These are phyloP conservation scores for Neurospora sp. DNA, from an alignment of 495 filamentous ascomycete genomes.

Conservation along the genomic window DNA sequence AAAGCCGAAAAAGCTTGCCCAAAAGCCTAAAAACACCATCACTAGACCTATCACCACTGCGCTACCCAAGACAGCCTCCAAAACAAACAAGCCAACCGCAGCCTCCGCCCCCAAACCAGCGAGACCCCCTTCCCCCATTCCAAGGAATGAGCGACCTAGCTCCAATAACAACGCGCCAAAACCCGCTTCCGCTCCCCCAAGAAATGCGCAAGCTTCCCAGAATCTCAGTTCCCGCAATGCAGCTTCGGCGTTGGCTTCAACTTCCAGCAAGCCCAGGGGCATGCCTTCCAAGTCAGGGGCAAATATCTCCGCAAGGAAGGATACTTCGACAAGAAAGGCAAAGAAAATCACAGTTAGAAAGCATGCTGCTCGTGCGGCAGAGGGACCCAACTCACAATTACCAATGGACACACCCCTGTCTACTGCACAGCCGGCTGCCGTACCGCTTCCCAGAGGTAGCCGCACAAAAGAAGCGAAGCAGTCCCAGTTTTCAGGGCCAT, in stretches of 20 bases:
- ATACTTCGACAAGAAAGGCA: neutral
- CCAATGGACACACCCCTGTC: neutral
- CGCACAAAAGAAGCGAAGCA: neutral
- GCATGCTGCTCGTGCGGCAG: fast-evolving
- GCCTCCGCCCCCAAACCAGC: neutral
- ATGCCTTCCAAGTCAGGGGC: neutral
- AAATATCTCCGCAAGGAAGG: fast-evolving
- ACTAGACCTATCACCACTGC: neutral
- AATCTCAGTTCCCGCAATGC: neutral
- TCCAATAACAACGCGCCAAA: neutral
- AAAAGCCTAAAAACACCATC: too few relatives aligned
- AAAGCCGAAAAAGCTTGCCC: too few relatives aligned
- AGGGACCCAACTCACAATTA: neutral
- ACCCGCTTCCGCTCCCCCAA: neutral
- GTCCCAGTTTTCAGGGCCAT: too few relatives aligned
- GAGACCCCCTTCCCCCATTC: neutral
- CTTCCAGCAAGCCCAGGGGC: neutral
- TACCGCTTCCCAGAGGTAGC: too few relatives aligned
- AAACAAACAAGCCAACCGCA: neutral
- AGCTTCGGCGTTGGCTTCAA: neutral
- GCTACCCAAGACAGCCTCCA: neutral
- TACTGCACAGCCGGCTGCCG: too few relatives aligned
- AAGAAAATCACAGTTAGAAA: neutral
- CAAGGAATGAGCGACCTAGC: neutral
- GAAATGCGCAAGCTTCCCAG: neutral